Base-by-base conservation (phyloP, 2,329 filamentous ascomycete genomes). In the Colletotrichum kahawae region DNA sequence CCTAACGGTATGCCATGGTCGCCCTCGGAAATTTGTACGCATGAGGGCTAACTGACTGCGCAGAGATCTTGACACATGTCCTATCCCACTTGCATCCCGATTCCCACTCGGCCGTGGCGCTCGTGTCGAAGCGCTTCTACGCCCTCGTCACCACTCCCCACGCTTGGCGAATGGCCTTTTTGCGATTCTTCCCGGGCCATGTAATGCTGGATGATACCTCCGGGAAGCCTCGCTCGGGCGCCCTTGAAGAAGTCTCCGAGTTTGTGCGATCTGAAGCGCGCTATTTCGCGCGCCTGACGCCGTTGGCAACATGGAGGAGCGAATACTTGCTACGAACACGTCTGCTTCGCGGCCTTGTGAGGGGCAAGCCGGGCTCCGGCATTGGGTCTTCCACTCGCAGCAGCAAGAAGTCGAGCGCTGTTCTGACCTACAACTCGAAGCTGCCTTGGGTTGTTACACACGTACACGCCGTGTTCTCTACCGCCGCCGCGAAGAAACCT, bases 111-210 rank as follows among this genome's bases (percentile, higher is more conserved):
- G 91, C 93, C 12, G 93, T 98, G 13, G 93, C 95, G 21, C 90
- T 98, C 66, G 95, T 98, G 34, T 98, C 95, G 38, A 95, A 93
- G 80, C 94, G 95, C 70, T 97, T 98, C 82, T 95, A 98, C 83
- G 89, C 90, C 67, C 88, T 98, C 54, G 94, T 98, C 71, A 98
- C 95, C 6, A 96, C 95, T 2, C 95, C 96, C 18, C 95, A 98
- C 85, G 95, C 95, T 9, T 98, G 96, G 96, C 92, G 95, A 77
- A 94, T 95, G 82, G 96, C 96, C 7, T 98, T 98, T 82, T 91
- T 95, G 79, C 95, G 96, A 77, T 96, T 93, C 85, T 99, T 98
- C 79, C 95, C 95, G 0, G 95, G 94, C 2, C 91, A 93, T 29
- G 90, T 93, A 80, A 88, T 89, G 7, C 81, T 92, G 62, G 82